Base-by-base conservation (phyloP, 768 basidiomycete species). In the Floccularia luteovirens region DNA sequence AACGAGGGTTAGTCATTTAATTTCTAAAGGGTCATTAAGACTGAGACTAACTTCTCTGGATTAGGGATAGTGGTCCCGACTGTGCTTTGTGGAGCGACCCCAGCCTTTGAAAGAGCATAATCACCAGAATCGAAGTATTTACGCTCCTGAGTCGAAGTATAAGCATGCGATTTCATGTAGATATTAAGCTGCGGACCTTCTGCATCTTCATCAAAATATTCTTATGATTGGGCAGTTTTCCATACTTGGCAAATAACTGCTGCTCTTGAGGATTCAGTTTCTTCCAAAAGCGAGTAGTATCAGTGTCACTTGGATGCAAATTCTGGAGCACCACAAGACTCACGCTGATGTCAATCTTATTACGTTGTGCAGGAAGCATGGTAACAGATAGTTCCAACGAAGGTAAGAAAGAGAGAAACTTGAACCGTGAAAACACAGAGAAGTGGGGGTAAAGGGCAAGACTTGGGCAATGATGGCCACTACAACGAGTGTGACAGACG, bases 81-180 rank as follows among this genome's bases (percentile, higher is more conserved):
- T 2, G 79, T 73, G 47, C 74, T 87, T 59, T 90, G 88, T 35
- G 89, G 82, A n/a, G 83, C 73, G 34, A 85, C 82, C 20, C 96
- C 87, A 2, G 96, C 96, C 62, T 98, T 97, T 37, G 90, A 91
- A 49, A 99, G 71, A 22, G 93, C 93, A 56, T 98, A 98, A 61
- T 99, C 96, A 43, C 96, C 96, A 41, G 94, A 98, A 65, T 98
- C 96, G 61, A 99, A 99, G 67, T 91, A 99, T 64, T 98, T 98
- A 54, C 96, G 88, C 57, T 99, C 94, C 93, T 97, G 50, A 53
- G 46, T 47, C 42, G 40, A 25, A 48, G 36, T 38, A 43, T 31
- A 31, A 45, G 27, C 41, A 25, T 41, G 31, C 46, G 37, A 45
- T 41, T 20, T 25, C 38, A 42, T 39, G 46, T 27, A 41, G 24